These are phyloP conservation scores for Fusarium udum DNA, from an alignment of 2,329 filamentous ascomycete genomes.

Conservation along the genomic window DNA sequence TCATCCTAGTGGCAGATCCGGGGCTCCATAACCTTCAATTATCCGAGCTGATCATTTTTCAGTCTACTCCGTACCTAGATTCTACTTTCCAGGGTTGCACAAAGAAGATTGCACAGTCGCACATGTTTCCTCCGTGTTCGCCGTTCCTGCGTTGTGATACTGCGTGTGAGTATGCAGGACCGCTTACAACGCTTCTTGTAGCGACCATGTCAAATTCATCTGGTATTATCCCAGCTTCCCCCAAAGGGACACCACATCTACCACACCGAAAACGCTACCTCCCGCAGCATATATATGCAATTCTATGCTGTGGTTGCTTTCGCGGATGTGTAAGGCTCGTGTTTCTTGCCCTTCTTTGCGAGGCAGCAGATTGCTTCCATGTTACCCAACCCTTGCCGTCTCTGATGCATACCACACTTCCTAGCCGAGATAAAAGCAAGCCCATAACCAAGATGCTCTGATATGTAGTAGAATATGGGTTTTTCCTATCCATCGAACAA, in stretches of 20 bases:
- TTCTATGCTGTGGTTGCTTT: slow-evolving; percentile 1
- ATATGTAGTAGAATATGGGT: background rate
- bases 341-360: background rate
- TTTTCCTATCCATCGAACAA: background rate
- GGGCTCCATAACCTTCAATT: slow-evolving; percentile 37
- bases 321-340: background rate
- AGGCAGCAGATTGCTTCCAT: background rate
- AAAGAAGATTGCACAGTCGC: slow-evolving; percentile 14
- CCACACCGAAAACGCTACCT: slow-evolving; percentile 1
- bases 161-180: background rate
- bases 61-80: background rate
- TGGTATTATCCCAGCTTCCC: slow-evolving; percentile 2
- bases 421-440: background rate
- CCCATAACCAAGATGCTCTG: background rate
- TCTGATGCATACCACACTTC: background rate
- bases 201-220: background rate
- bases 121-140: slow-evolving; percentile 21
- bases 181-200: background rate
- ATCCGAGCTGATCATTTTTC: slow-evolving; percentile 33
- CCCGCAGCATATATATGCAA: background rate
- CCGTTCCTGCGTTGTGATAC: slow-evolving; percentile 25
- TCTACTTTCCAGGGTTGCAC: slow-evolving; percentile 1
- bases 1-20: slow-evolving; percentile 30
- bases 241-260: slow-evolving; percentile 9
- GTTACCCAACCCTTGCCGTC: background rate